Base-by-base conservation (phyloP, 768 basidiomycete species). In the Hemileccinum rubropunctum region DNA sequence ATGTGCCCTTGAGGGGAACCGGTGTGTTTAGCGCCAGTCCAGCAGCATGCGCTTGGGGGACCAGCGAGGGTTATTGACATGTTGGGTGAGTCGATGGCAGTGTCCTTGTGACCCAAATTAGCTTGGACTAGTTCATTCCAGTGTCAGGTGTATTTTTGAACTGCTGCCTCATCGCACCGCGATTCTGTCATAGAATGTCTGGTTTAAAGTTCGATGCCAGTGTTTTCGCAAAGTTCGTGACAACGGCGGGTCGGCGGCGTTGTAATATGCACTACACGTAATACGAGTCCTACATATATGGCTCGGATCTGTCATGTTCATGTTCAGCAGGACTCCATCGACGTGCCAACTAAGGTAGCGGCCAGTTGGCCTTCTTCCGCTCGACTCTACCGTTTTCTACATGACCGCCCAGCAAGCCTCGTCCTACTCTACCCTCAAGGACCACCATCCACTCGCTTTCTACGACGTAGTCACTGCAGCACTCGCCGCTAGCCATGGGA, bases 11-110 rank as follows among this genome's bases (percentile, higher is more conserved):
- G 59, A 3, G 80, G 66, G 0, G 67, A 70, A 6, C 82, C 82
- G 1, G 64, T 58, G 60, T 83, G 80, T 51, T 78, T 72, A 14
- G 83, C 67, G 11, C 68, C 71, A 17, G 64, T 70, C 51, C 77
- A 69, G 57, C 82, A 84, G 59, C 75, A 76, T n/a, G 76, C 72
- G n/a, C 74, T 66, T 18, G 70, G 71, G 10, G 74, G 63, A 10
- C 71, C 66, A 52, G 77, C 72, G 42, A 81, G 55, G 15, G 37
- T 45, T 7, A 20, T 13, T 41, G 47, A 5, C 58, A 54, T 58
- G 21, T 18, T 26, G 12, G 28, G 20, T 37, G 17, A 18, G 4
- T 37, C 27, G 27, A 28, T 28, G 27, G 27, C 27, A 30, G 28
- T 30, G 7, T 2, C 28, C 11, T 40, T 21, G 23, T 13, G 23